These are phyloP conservation scores for Ophiostoma ulmi DNA, from an alignment of 2,329 filamentous ascomycete species.

Conservation along the genomic window DNA sequence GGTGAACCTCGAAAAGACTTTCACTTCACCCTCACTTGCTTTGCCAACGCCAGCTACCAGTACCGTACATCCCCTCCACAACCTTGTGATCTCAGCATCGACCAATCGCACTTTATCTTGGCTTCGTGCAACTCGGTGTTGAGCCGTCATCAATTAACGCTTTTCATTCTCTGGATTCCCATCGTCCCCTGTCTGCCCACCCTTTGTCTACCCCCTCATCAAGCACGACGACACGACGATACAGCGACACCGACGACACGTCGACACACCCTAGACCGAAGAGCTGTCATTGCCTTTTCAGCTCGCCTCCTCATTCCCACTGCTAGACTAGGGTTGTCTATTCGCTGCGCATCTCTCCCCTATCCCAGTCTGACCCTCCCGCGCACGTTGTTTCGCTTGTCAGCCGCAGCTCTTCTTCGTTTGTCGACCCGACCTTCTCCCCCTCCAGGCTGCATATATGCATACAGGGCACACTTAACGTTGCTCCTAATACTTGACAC, in stretches of 20 bases:
- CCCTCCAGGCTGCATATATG: neutral
- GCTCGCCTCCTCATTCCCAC: neutral
- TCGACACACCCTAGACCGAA: neutral
- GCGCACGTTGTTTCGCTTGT: neutral
- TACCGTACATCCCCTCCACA: neutral
- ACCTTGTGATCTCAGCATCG: neutral
- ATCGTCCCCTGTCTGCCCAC: neutral
- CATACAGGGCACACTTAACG: neutral
- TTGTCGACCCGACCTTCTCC: neutral
- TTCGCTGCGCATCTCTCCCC: constrained; percentile 1
- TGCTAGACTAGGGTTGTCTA: neutral
- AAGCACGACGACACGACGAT: neutral
- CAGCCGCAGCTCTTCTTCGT: constrained; percentile 4
- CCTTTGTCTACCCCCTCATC: neutral
- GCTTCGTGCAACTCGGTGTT: neutral
- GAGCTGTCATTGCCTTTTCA: neutral
- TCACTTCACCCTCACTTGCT: constrained; percentile 6
- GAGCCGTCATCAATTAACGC: neutral
- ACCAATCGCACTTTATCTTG: constrained; percentile 10
- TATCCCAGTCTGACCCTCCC: neutral
- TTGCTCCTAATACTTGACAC: neutral
- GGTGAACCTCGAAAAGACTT: constrained; percentile 12
- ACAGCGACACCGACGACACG: neutral
- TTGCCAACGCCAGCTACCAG: neutral
- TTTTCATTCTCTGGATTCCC: neutral